A percentile compares a stretch with the other conserved stretches of the same genome.
These are phyloP conservation scores for Paspalum notatum DNA, from an alignment of 176 grass and related monocot genomes.

Conservation along the genomic window DNA sequence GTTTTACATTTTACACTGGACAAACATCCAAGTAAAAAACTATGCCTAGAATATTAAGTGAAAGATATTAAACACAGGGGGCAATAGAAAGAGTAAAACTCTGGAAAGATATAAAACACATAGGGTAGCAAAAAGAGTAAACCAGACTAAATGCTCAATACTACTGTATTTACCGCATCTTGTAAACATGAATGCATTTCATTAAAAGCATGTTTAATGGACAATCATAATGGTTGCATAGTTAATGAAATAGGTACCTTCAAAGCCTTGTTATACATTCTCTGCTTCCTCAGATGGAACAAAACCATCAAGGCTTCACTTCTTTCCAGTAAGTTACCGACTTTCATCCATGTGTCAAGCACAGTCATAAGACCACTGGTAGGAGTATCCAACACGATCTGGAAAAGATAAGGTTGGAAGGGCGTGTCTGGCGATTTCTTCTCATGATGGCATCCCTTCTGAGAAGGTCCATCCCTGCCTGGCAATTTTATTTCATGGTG, in stretches of 20 bases:
- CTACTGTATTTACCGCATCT: conserved; percentile 2
- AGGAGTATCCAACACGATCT: conserved; percentile 39
- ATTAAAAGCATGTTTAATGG: conserved; percentile 1
- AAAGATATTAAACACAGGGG: neutral
- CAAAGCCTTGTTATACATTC: conserved; percentile 41
- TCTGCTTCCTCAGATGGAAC: conserved; percentile 46
- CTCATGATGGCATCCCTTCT: neutral
- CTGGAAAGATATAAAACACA: neutral
- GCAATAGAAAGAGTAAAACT: neutral
- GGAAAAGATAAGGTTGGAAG: conserved; percentile 31
- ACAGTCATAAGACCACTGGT: neutral
- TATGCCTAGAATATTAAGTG: neutral
- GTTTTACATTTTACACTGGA: neutral
- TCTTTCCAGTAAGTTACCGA: conserved; percentile 44
- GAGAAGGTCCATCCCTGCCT: conserved; percentile 14
- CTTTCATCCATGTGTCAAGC: conserved; percentile 45
- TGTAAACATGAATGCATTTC: conserved; percentile 5
- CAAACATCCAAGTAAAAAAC: neutral
- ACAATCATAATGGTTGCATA: conserved; percentile 6
- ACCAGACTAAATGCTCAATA: conserved; percentile 17
- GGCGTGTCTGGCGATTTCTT: neutral
- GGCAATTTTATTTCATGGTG: neutral
- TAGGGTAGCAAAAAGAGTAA: neutral
- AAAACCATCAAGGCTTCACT: conserved; percentile 2
- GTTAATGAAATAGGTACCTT: conserved; percentile 42